Percentiles rank a stretch among this genome's conserved stretches.
Conservation (phyloP, 164 flowering plant species). For the Dillenia turbinata region DNA sequence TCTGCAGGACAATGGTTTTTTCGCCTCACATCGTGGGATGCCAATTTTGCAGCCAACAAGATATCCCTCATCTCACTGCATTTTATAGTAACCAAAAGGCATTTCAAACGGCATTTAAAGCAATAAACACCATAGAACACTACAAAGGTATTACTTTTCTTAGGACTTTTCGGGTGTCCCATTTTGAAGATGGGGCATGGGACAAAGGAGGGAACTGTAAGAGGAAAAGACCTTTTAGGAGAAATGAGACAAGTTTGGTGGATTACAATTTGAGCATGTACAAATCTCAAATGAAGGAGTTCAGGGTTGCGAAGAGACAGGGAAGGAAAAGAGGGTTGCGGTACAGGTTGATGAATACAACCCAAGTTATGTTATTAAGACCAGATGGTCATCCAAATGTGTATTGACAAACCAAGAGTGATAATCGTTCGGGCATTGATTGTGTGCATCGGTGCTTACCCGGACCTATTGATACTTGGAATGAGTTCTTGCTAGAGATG, state of each 20-base stretch:
- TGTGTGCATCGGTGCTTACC: conserved; percentile 53
- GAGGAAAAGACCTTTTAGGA: conserved; percentile 41
- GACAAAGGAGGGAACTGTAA: conserved; percentile 64
- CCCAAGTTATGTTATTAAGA: conserved; percentile 28
- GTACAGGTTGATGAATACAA: conserved; percentile 31
- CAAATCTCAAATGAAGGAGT: conserved; percentile 33
- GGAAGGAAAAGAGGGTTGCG: conserved; percentile 22
- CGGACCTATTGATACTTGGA: conserved; percentile 40
- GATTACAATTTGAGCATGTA: conserved; percentile 23
- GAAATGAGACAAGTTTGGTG: conserved; percentile 24
- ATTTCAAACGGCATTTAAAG: conserved; percentile 17
- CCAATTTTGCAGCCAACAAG: conserved; percentile 37
- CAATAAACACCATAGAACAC: conserved; percentile 6
- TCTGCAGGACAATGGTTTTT: conserved; percentile 25
- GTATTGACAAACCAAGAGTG: conserved; percentile 25
- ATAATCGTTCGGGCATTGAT: conserved; percentile 19
- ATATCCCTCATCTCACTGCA: conserved; percentile 36
- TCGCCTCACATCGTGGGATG: conserved; percentile 28
- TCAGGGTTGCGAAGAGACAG: conserved; percentile 22
- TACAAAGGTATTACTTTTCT: conserved; percentile 26
- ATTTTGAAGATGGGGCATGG: conserved; percentile 68
- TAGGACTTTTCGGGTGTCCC: conserved; percentile 48
- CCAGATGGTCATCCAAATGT: conserved; percentile 48
- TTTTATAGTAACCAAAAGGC: conserved; percentile 35
- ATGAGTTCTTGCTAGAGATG: conserved; percentile 36